Evolutionary conservation across 1,284 basidiomycete species (phyloP).

Genomic region (Fomes fomentarius): DNA sequence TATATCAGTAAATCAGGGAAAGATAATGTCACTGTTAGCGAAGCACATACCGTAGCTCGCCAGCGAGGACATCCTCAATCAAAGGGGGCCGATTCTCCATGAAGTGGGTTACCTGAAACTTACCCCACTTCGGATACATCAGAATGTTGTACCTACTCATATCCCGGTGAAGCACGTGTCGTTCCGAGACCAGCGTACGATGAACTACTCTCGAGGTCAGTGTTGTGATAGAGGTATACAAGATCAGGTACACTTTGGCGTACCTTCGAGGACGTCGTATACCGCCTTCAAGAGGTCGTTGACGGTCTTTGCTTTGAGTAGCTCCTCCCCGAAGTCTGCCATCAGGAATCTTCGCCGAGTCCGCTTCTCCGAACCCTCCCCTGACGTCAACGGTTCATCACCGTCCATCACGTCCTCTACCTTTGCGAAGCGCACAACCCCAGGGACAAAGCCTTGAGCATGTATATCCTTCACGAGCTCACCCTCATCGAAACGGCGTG

Average conservation of each 20-base stretch:
- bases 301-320: slow-evolving; percentile 1
- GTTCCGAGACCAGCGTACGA: not conserved
- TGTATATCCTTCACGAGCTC: slow-evolving; percentile 1
- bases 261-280: slow-evolving; percentile 13
- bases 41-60: not conserved
- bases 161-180: slow-evolving; percentile 10
- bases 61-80: slow-evolving; percentile 6
- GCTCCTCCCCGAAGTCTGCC: not conserved
- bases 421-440: slow-evolving; percentile 4
- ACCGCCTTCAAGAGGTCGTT: slow-evolving; percentile 13
- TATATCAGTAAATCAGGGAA: no score
- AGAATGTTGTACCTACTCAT: slow-evolving; percentile 14
- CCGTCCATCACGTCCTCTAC: not conserved
- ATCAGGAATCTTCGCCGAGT: not conserved
- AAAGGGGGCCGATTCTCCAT: slow-evolving; percentile 6
- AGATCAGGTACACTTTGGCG: not conserved
- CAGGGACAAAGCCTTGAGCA: slow-evolving; percentile 4
- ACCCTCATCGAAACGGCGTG: not conserved
- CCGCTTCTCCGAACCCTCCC: not conserved
- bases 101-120: not conserved
- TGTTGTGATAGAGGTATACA: not conserved
- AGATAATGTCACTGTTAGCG: not conserved
- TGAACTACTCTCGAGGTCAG: slow-evolving; percentile 3
- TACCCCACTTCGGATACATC: slow-evolving; percentile 14
- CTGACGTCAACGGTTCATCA: not conserved